Evolutionary conservation across 1,139 yeast species (phyloP).

Genomic region (Meyerozyma elateridarum): DNA sequence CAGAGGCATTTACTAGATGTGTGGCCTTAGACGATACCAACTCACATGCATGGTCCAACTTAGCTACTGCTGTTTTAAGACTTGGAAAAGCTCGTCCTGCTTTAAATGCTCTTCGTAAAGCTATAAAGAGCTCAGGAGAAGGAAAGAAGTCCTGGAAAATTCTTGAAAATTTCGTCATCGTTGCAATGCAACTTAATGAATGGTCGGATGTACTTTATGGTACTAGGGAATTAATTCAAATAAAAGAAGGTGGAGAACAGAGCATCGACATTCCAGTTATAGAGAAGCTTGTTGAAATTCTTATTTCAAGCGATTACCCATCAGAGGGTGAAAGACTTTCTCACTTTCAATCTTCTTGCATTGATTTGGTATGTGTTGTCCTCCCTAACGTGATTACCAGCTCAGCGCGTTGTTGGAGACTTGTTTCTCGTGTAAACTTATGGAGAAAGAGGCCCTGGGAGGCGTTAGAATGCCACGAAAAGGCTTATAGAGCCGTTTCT

Average conservation of each 20-base stretch:
- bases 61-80: slow-evolving; percentile 74
- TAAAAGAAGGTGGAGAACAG: slow-evolving; percentile 58
- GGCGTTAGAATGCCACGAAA: slow-evolving; percentile 80
- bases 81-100: slow-evolving; percentile 70
- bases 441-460: slow-evolving; percentile 91
- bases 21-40: slow-evolving; percentile 81
- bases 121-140: slow-evolving; percentile 64
- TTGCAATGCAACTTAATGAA: slow-evolving; percentile 73
- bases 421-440: slow-evolving; percentile 75
- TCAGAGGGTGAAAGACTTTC: slow-evolving; percentile 33
- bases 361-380: slow-evolving; percentile 61
- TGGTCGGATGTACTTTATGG: slow-evolving; percentile 89
- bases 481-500: slow-evolving; percentile 72
- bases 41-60: slow-evolving; percentile 89
- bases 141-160: slow-evolving; percentile 77
- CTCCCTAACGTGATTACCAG: slow-evolving; percentile 68
- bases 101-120: slow-evolving; percentile 74
- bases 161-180: slow-evolving; percentile 81
- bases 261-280: slow-evolving; percentile 73
- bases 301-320: slow-evolving; percentile 52
- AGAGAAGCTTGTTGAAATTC: slow-evolving; percentile 66
- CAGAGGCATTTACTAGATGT: slow-evolving; percentile 91
- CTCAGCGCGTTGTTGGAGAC: slow-evolving; percentile 75
- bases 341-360: slow-evolving; percentile 61
- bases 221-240: slow-evolving; percentile 49